Conservation (phyloP, 2,329 filamentous ascomycete species). For the Tolypocladium cylindrosporum region DNA sequence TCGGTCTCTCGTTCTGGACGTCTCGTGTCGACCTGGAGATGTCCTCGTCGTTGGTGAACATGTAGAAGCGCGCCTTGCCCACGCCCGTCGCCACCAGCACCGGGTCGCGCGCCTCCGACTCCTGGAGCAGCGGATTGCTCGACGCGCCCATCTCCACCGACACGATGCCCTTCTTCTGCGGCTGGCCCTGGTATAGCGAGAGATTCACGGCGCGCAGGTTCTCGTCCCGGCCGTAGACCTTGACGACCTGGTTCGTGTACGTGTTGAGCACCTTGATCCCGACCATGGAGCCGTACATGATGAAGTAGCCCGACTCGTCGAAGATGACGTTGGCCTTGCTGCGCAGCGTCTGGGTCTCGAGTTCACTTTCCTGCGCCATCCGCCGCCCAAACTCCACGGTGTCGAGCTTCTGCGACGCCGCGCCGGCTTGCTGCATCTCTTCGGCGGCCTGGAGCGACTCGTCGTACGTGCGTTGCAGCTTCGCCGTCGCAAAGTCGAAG, state of each 20-base stretch:
- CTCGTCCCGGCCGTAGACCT: conserved; percentile 84
- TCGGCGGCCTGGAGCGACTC: conserved; percentile 83
- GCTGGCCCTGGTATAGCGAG: conserved; percentile 85
- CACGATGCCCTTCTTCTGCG: conserved; percentile 84
- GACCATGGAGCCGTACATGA: conserved; percentile 85
- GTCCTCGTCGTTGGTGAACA: conserved; percentile 88
- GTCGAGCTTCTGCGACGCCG: conserved; percentile 69
- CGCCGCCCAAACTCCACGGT: conserved; percentile 86
- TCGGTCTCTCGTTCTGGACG: conserved; percentile 89
- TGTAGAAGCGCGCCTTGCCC: conserved; percentile 88
- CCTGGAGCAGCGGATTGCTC: conserved; percentile 82
- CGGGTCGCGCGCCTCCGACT: conserved; percentile 83
- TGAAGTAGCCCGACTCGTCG: conserved; percentile 91
- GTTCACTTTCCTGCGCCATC: conserved; percentile 74
- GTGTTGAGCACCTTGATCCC: conserved; percentile 96
- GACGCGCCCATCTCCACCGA: conserved; percentile 97
- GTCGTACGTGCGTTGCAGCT: conserved; percentile 86
- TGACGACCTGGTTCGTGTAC: conserved; percentile 84
- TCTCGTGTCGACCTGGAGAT: conserved; percentile 78
- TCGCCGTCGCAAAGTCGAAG: conserved; percentile 85
- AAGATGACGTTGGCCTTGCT: conserved; percentile 80
- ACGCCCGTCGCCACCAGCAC: conserved; percentile 78
- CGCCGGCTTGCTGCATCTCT: conserved; percentile 94
- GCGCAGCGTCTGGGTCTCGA: conserved; percentile 59
- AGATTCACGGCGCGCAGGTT: conserved; percentile 75